Percentiles rank a stretch among this genome's conserved stretches.
Evolutionary conservation across 2,329 filamentous ascomycete species (phyloP).

Genomic region (Fusarium avenaceum): DNA sequence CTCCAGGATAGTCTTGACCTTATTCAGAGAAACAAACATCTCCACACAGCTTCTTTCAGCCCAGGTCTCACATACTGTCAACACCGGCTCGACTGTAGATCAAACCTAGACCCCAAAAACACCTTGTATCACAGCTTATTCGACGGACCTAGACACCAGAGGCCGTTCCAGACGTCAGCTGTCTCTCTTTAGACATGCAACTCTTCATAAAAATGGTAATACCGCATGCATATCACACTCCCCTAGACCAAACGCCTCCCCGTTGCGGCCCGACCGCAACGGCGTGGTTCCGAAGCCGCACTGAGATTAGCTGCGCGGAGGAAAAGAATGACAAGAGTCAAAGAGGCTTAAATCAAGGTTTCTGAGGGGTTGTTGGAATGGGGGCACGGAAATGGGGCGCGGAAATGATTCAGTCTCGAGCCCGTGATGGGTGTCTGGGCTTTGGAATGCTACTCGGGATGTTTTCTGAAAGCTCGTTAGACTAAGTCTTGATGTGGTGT

Average conservation of each 20-base stretch:
- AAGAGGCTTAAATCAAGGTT: background rate
- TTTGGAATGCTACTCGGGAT: conserved; percentile 25
- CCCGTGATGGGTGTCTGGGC: background rate
- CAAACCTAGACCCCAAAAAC: background rate
- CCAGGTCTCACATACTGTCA: background rate
- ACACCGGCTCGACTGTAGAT: background rate
- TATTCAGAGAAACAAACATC: background rate
- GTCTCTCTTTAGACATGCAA: background rate
- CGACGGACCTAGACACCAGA: background rate
- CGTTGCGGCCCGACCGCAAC: conserved; percentile 32
- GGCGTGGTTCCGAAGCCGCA: conserved; percentile 10
- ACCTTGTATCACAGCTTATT: background rate
- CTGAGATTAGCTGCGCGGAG: conserved; percentile 14
- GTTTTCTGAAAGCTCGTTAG: conserved; percentile 11
- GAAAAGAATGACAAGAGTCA: conserved; percentile 2
- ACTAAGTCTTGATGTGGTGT: background rate
- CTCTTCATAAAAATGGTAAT: conserved; percentile 11
- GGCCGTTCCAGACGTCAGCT: background rate
- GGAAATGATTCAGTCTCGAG: conserved; percentile 5
- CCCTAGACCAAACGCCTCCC: background rate
- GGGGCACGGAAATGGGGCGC: background rate
- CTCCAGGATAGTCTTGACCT: background rate
- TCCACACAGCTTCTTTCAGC: background rate
- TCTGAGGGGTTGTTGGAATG: conserved; percentile 3
- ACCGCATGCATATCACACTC: background rate